Conservation (phyloP, 257 asterid species). For the Plantago major region DNA sequence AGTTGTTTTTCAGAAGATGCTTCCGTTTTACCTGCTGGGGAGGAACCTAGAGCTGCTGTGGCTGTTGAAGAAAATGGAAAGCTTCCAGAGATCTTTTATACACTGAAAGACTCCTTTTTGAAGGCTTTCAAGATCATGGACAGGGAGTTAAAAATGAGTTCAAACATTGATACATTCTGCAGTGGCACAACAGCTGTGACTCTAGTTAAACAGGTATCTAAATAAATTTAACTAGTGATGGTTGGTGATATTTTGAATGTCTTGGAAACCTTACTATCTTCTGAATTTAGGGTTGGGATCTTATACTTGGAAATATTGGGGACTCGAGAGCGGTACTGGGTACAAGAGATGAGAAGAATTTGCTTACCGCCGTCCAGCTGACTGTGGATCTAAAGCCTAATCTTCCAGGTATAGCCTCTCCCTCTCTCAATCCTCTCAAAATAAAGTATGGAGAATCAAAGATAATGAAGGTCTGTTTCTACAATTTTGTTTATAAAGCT, state of each 20-base stretch:
- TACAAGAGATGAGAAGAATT: constrained; percentile 54
- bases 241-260: constrained; percentile 5
- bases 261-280: constrained; percentile 10
- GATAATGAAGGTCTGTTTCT: no score
- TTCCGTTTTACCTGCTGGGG: constrained; percentile 48
- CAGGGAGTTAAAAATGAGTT: constrained; percentile 62
- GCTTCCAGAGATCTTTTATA: constrained; percentile 54
- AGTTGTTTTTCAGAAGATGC: constrained; percentile 48
- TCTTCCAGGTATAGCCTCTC: constrained; percentile 58
- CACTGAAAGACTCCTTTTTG: constrained; percentile 71
- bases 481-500: no score
- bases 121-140: constrained; percentile 90
- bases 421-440: constrained; percentile 3
- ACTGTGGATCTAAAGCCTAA: constrained; percentile 92
- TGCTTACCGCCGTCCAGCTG: constrained; percentile 66
- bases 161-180: constrained; percentile 80
- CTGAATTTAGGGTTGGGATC: constrained; percentile 68
- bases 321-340: constrained; percentile 90
- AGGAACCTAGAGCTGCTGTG: constrained; percentile 47
- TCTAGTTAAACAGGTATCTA: constrained; percentile 74
- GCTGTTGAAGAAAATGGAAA: constrained; percentile 52
- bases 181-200: constrained; percentile 96
- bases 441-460: not conserved
- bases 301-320: constrained; percentile 75
- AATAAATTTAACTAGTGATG: constrained; percentile 4